Base-by-base conservation (phyloP, 1,284 basidiomycete species). In the Naganishia sp. region DNA sequence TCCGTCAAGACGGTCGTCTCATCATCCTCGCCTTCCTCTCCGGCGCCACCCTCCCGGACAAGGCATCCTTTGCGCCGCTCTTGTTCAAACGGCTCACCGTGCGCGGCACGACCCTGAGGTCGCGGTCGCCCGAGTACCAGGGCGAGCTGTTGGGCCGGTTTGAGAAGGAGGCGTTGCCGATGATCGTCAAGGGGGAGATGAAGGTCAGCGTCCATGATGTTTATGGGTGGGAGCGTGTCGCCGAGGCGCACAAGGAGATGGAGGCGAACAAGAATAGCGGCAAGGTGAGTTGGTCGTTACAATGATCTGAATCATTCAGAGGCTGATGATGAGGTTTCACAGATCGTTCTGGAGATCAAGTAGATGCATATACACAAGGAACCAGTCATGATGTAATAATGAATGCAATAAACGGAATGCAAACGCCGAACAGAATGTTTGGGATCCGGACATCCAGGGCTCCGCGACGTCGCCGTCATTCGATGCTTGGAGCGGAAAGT, bases 41-140 rank as follows among this genome's bases (percentile, higher is more conserved):
- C 86, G 94, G 94, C 28, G 78, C 83, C 25, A 83, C 84, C 53
- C 85, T 92, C 36, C 79, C 85, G 36, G 83, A 83, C n/a, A 80
- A 87, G 65, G 72, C 75, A 36, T 84, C 90, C 77, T 80, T 96
- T 36, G 78, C 75, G 2, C 87, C 86, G 10, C 83, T 97, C 64
- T 72, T 81, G 21, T 88, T 83, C 80, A 98, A 97, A 82, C 87
- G 94, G 9, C 84, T 98, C 65, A 86, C 88, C 13, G 88, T 99
- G 64, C 88, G 94, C 78, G 94, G 94, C 25, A 90, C 90, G 15
- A 96, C 92, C 0, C 82, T 97, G 48, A 87, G 94, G 45, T 88
- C 89, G 25, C 86, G 92, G 56, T 84, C 86, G n/a, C 75, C 84
- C 36, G 83, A 86, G 68, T 97, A 97, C 78, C 94, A 97, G 79